Percentiles rank a stretch among this genome's conserved stretches.
Conservation (phyloP, 116 monocot genomes). For the Phalaenopsis hybrid region DNA sequence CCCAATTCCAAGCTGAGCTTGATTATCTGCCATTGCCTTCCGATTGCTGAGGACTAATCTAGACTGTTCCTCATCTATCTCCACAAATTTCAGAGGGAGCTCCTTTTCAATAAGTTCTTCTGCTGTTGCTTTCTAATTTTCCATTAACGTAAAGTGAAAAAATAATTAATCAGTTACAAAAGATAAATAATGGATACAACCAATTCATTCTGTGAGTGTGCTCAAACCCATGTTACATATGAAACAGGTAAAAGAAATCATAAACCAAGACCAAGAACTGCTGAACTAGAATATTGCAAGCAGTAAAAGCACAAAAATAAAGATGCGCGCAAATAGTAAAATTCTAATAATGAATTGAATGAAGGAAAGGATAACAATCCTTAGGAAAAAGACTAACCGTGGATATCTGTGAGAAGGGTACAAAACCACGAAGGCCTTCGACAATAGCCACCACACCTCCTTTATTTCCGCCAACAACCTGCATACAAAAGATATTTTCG, state of each 20-base stretch:
- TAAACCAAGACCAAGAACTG: background rate
- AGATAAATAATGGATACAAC: background rate
- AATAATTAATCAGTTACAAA: background rate
- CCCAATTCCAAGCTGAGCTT: conserved; percentile 97
- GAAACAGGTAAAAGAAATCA: background rate
- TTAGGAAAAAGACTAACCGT: conserved; percentile 39
- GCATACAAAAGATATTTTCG: background rate
- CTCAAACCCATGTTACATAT: background rate
- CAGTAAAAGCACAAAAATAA: background rate
- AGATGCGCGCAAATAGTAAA: background rate
- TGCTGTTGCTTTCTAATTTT: conserved; percentile 66
- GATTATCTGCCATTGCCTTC: conserved; percentile 95
- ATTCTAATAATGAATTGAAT: background rate
- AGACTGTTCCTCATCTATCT: conserved; percentile 89
- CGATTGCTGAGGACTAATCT: conserved; percentile 97
- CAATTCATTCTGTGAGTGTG: background rate
- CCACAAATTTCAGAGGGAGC: conserved; percentile 85
- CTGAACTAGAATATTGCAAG: background rate
- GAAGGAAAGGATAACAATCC: background rate
- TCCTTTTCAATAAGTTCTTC: conserved; percentile 90
- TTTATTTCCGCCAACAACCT: conserved; percentile 90
- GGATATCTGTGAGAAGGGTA: conserved; percentile 97
- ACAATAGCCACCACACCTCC: conserved; percentile 85
- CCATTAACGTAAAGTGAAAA: background rate
- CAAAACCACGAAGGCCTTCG: conserved; percentile 87